These are phyloP conservation scores for Pichia sp. DNA, from an alignment of 1,139 yeast genomes.

Conservation along the genomic window DNA sequence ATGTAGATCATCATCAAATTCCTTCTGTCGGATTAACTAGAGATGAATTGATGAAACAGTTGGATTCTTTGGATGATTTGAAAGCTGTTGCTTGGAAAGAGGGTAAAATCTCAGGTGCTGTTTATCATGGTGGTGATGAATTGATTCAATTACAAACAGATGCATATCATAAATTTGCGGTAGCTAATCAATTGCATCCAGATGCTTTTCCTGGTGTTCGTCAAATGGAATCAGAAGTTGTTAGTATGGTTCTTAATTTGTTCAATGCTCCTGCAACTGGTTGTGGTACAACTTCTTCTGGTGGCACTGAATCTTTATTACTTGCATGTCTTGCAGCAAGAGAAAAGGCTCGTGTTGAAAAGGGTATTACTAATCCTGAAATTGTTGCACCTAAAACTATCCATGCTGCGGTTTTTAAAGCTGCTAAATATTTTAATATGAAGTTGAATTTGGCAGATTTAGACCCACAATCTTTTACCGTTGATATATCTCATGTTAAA, in stretches of 20 bases:
- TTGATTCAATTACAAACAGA: constrained; percentile 64
- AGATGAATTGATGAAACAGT: constrained; percentile 39
- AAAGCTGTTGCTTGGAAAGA: constrained; percentile 60
- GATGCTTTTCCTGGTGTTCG: constrained; percentile 96
- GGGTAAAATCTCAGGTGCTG: constrained; percentile 92
- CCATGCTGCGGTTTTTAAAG: constrained; percentile 95
- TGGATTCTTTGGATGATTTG: constrained; percentile 36
- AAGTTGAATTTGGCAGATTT: constrained; percentile 75
- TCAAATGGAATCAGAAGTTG: constrained; percentile 94
- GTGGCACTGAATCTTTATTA: constrained; percentile 92
- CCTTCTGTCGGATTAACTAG: constrained; percentile 54
- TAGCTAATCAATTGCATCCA: constrained; percentile 93
- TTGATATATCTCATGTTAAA: constrained; percentile 57
- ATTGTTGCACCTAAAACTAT: constrained; percentile 83
- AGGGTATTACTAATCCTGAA: constrained; percentile 71
- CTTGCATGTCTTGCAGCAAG: constrained; percentile 84
- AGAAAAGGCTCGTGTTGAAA: constrained; percentile 50
- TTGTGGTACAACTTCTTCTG: constrained; percentile 89
- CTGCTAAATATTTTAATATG: constrained; percentile 86
- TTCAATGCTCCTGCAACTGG: constrained; percentile 68
- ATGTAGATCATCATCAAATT: constrained; percentile 41
- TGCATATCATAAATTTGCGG: constrained; percentile 71
- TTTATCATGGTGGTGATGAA: constrained; percentile 87
- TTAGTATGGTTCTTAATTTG: constrained; percentile 76
- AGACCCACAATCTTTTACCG: constrained; percentile 47